Base-by-base conservation (phyloP, 352 stramenopile species). In the Globisporangium orthogonon region DNA sequence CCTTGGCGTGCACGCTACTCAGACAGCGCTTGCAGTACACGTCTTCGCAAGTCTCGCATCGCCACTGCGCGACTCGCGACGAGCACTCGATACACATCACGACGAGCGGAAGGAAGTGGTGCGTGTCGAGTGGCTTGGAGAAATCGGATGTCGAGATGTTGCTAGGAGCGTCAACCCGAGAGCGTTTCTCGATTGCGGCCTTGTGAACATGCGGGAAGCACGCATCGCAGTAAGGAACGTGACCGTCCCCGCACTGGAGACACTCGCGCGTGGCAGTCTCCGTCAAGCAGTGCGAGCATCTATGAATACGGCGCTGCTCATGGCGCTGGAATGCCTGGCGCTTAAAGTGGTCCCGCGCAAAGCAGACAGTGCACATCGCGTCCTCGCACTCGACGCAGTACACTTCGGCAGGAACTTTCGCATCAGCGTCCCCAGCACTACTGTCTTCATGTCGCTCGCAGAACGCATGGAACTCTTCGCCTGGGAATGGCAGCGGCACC, bases 351-450 rank as follows among this genome's bases (percentile, higher is more conserved):
- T 89, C 81, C 28, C 81, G 72, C 5, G 65, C 59, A 58, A 89
- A 91, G 52, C 81, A 91, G 13, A 70, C 53, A 9, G 45, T 47
- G 53, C 78, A 91, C 81, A 87, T 86, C 1, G 66, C 64, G 58
- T 87, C 76, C 67, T 91, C 81, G 49, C 81, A 91, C 46, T 87
- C 73, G 18, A 83, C 53, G 49, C 81, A 91, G 57, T 91, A 91
- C 3, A 87, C 59, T 13, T 72, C 51, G 0, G 81, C 78, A 0
- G 65, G 59, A 39, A 78, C 62, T 53, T 60, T 71, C 11, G 44
- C 65, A 14, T 50, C 17, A 3, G 17, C 28, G 9, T 7, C 52
- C 4, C 9, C 18, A 14, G 13, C 41, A 6, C 57, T 54, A 29
- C 57, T 74, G 45, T 77, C 77, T 51, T 91, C 78, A 43, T 91